These are phyloP conservation scores for Talaromyces liani DNA, from an alignment of 495 filamentous ascomycete genomes.

Conservation along the genomic window DNA sequence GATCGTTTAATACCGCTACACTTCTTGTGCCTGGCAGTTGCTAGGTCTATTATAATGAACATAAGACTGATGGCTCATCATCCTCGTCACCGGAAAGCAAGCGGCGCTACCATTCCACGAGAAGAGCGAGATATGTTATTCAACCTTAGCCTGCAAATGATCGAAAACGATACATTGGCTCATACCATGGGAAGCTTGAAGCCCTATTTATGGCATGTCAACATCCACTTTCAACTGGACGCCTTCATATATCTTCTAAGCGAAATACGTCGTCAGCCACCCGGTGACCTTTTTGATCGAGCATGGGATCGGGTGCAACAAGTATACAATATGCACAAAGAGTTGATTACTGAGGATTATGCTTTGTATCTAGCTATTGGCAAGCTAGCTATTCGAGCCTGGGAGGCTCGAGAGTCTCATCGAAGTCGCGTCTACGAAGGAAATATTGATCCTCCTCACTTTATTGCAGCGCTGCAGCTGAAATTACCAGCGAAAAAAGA, in stretches of 20 bases:
- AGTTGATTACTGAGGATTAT: constrained; percentile 7
- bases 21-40: constrained; percentile 22
- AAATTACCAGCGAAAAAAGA: background rate
- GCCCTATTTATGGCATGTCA: constrained; percentile 27
- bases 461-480: constrained; percentile 1
- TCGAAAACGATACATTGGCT: no score
- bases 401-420: background rate
- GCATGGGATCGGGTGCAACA: constrained; percentile 13
- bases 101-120: no score
- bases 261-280: constrained; percentile 21
- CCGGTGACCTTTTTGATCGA: background rate
- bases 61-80: no score
- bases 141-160: no score
- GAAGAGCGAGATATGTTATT: no score
- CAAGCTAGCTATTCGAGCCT: constrained; percentile 8
- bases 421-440: background rate
- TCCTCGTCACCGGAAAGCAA: no score
- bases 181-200: constrained; percentile 12
- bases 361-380: constrained; percentile 11
- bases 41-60: no score
- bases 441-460: background rate
- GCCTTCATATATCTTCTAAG: constrained; percentile 35
- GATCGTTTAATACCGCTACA: constrained; percentile 57
- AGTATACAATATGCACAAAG: constrained; percentile 13
- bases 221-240: constrained; percentile 32